Evolutionary conservation across 768 basidiomycete genomes (phyloP), one percentile per base, ranked within the genome.

Genomic region (Stropharia rugosoannulata): DNA sequence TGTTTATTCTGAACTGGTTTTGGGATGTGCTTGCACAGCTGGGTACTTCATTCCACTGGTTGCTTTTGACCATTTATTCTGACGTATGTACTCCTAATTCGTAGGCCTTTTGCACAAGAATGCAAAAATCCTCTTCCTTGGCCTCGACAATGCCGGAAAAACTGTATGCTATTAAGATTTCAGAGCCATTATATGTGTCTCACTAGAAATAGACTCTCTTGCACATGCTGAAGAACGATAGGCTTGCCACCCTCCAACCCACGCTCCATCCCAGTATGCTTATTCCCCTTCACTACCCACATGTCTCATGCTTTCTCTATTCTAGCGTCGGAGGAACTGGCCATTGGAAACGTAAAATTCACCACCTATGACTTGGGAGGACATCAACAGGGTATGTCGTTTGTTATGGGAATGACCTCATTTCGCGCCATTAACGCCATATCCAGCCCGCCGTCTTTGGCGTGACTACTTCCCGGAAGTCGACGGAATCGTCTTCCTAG

Each of bases 391-490:
- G 95, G 95, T 93, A 53, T 57, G 78, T 51, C 7, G 18, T 13
- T 39, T 19, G 27, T 15, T 29, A 15, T 25, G 12, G 13, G 15
- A 37, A 10, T 41, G 29, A 43, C 52, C 8, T 4, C 48, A 22
- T 4, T 6, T 41, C 47, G 29, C 16, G 10, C n/a, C n/a, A 6
- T 32, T 29, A 52, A n/a, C n/a, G 39, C 51, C 51, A 42, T 39
- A n/a, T 27, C 5, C 57, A 82, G 97, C 97, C 51, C 95, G 97
- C 63, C 93, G 97, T 63, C 88, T 98, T 70, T 99, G 97, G 97
- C 87, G 95, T 56, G 95, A 99, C 74, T 99, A 98, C 78, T 98
- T 99, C 87, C 97, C 97, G 48, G 97, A 98, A 73, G 97, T 98
- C 41, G 95, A 99, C 65, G 96, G 94, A 15, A 98, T 99, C 65